phyloP scores from a whole-genome alignment of 2,329 filamentous ascomycete species.

The Fusarium dlaminii region DNA sequence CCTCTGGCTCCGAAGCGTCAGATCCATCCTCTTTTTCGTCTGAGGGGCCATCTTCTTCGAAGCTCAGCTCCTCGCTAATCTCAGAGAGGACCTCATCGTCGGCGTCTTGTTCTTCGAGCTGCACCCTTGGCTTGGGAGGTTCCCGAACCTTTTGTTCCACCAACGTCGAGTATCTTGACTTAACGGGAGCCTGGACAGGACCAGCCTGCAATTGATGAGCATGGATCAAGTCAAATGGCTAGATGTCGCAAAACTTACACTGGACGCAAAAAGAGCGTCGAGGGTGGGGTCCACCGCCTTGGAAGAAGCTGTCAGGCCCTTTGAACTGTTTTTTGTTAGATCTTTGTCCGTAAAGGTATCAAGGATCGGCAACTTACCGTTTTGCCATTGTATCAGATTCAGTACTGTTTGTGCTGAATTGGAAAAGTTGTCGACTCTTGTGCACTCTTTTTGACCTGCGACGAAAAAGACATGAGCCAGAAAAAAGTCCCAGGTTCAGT shows the following conservation, averaged over 20 bases:
- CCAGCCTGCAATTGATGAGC: slow-evolving; percentile 55
- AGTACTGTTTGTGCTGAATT: background rate
- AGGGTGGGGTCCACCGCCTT: slow-evolving; percentile 74
- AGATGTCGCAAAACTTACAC: slow-evolving; percentile 63
- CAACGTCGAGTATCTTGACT: slow-evolving; percentile 56
- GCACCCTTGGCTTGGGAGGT: slow-evolving; percentile 36
- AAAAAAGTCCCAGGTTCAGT: slow-evolving; percentile 39
- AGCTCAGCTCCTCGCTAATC: slow-evolving; percentile 48
- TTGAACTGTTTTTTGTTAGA: slow-evolving; percentile 47
- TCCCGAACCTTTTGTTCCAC: slow-evolving; percentile 48
- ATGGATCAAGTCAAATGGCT: background rate
- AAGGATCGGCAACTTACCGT: slow-evolving; percentile 21
- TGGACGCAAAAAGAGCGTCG: slow-evolving; percentile 75
- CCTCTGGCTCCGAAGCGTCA: slow-evolving; percentile 41
- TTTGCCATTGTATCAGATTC: slow-evolving; percentile 38
- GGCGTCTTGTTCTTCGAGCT: slow-evolving; percentile 46
- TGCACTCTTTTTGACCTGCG: slow-evolving; percentile 25
- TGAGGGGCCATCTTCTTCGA: slow-evolving; percentile 44
- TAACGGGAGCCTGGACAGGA: slow-evolving; percentile 58
- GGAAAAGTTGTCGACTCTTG: slow-evolving; percentile 10
- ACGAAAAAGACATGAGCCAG: slow-evolving; percentile 36
- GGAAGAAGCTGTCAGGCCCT: slow-evolving; percentile 54
- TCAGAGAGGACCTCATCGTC: slow-evolving; percentile 49
- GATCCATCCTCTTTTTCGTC: slow-evolving; percentile 40
- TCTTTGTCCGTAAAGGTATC: slow-evolving; percentile 7